Evolutionary conservation across 306 rosid genomes (phyloP), one percentile per base, ranked within the genome.

Genomic region (Adenanthera pavonina): DNA sequence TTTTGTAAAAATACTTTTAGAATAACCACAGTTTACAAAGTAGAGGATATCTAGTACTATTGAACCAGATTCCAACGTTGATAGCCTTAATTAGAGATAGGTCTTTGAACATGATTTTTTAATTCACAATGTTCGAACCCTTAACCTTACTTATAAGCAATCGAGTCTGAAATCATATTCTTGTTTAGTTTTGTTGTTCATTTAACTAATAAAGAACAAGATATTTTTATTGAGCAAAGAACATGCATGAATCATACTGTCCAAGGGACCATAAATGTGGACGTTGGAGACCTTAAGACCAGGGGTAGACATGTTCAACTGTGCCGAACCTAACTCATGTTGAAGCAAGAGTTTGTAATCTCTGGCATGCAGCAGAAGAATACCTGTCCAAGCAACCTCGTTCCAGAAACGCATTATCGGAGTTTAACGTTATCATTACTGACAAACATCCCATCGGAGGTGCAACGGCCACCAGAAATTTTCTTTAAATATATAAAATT

Each of bases 401-500:
- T 38, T 77, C 57, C 12, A 43, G 46, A 44, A 68, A 0, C 2
- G 77, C 38, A 41, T 47, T 33, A 16, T 70, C 3, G 48, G 95
- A 84, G 33, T 81, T 75, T 0, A 88, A 13, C 1, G 94, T 91
- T 60, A 91, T 87, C 65, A 87, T 85, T 13, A 81, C 52, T 0
- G 97, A 95, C 74, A 92, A 80, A 79, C 97, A 92, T 48, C 97
- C 97, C 79, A 92, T 88, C 0, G 97, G 91, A 76, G 95, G n/a
- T n/a, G 91, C 10, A 89, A 79, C 97, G 10, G 60, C 87, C 11
- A 92, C 78, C 11, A 69, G 84, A 14, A 92, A 72, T 73, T 83
- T 92, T 48, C 90, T 74, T 20, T 89, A 94, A 30, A 87, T 33
- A 92, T n/a, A n/a, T n/a, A n/a, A n/a, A n/a, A n/a, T n/a, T n/a